phyloP scores from a whole-genome alignment of 495 filamentous ascomycete species.

The Talaromyces borbonicus region DNA sequence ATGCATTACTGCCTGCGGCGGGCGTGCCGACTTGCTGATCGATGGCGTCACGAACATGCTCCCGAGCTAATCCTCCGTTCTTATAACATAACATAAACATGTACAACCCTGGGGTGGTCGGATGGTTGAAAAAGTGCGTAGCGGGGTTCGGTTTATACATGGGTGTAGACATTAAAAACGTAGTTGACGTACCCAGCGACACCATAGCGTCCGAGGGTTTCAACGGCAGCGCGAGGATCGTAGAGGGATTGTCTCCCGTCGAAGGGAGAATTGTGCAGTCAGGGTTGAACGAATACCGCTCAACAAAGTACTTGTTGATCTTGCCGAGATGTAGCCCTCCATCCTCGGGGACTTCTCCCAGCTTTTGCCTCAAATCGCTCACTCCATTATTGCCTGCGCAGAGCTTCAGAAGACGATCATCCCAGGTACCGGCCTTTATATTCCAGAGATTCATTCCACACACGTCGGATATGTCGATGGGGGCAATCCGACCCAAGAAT shows the following conservation, averaged over 20 bases:
- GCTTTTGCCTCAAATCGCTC: constrained; percentile 61
- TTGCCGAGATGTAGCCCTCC: constrained; percentile 69
- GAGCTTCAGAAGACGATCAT: constrained; percentile 61
- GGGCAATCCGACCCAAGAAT: constrained; percentile 75
- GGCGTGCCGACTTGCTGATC: constrained; percentile 33
- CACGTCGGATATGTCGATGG: constrained; percentile 88
- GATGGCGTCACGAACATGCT: constrained; percentile 69
- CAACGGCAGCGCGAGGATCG: constrained; percentile 82
- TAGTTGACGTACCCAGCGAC: constrained; percentile 88
- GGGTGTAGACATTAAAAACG: constrained; percentile 92
- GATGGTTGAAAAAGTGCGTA: constrained; percentile 86
- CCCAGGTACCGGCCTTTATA: constrained; percentile 62
- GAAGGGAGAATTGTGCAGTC: constrained; percentile 73
- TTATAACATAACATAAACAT: constrained; percentile 99
- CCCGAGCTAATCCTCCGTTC: constrained; percentile 88
- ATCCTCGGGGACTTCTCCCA: constrained; percentile 70
- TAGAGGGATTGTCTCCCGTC: constrained; percentile 93
- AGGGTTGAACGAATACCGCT: constrained; percentile 65
- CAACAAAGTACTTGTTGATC: constrained; percentile 65
- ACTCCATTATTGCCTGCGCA: constrained; percentile 62
- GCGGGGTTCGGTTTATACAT: constrained; percentile 78
- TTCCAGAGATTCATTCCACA: constrained; percentile 98
- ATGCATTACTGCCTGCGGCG: constrained; percentile 38
- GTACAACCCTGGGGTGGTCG: constrained; percentile 68
- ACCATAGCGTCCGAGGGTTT: constrained; percentile 85